Conservation (phyloP, 169 alveolate genomes). For the Plasmodium inui region DNA sequence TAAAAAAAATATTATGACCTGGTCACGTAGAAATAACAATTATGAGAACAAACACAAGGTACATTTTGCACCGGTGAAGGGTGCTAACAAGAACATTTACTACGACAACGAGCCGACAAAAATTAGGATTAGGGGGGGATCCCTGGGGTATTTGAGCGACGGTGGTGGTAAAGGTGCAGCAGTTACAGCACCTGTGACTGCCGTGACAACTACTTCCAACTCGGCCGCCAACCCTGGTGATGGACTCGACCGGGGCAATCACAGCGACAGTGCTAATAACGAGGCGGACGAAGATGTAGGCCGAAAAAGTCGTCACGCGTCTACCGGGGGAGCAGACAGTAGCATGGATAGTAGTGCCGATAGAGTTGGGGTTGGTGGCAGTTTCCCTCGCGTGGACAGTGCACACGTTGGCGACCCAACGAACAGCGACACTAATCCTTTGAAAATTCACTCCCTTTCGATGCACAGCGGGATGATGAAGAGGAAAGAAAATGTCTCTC, state of each 20-base stretch:
- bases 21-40: conserved; percentile 57
- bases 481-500: background rate
- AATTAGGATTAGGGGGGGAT: background rate
- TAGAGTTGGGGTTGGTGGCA: background rate
- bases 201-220: background rate
- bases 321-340: background rate
- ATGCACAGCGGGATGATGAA: background rate
- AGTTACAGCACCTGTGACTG: background rate
- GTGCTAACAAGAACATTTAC: conserved; percentile 4
- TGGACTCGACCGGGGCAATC: background rate
- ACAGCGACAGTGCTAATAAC: background rate
- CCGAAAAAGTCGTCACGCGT: background rate
- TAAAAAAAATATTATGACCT: conserved; percentile 35
- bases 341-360: background rate
- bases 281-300: background rate
- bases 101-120: conserved; percentile 18
- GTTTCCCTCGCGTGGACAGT: background rate
- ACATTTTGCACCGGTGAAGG: conserved; percentile 23
- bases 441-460: background rate
- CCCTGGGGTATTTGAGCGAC: background rate
- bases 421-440: background rate
- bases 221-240: background rate
- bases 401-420: background rate
- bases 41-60: conserved; percentile 19
- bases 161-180: background rate